These are phyloP conservation scores for Candida gigantensis DNA, from an alignment of 1,139 yeast species.

Conservation along the genomic window DNA sequence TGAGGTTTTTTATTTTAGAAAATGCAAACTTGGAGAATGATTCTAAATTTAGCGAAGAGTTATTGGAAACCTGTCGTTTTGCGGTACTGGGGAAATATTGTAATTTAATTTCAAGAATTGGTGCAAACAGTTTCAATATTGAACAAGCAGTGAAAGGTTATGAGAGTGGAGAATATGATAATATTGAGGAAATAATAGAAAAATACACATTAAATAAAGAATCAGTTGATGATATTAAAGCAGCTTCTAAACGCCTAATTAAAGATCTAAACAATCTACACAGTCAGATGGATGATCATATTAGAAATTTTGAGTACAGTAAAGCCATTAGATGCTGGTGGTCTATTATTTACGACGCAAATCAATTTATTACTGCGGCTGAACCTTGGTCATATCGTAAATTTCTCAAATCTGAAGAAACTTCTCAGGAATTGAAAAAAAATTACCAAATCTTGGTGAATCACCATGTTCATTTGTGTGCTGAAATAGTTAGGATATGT, in stretches of 20 bases:
- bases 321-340: slow-evolving; percentile 66
- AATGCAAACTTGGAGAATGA: slow-evolving; percentile 76
- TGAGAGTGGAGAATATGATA: slow-evolving; percentile 22
- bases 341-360: slow-evolving; percentile 60
- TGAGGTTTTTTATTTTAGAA: slow-evolving; percentile 75
- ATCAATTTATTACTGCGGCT: slow-evolving; percentile 57
- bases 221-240: slow-evolving; percentile 19
- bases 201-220: slow-evolving; percentile 16
- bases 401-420: slow-evolving; percentile 30
- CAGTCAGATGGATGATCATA: slow-evolving; percentile 38
- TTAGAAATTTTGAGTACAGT: slow-evolving; percentile 55
- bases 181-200: slow-evolving; percentile 26
- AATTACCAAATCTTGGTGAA: slow-evolving; percentile 38
- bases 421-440: slow-evolving; percentile 17
- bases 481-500: slow-evolving; percentile 70
- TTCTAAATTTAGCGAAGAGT: slow-evolving; percentile 70
- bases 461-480: slow-evolving; percentile 59
- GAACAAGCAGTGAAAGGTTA: slow-evolving; percentile 38
- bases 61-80: slow-evolving; percentile 59
- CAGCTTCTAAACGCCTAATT: slow-evolving; percentile 20
- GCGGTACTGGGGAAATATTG: slow-evolving; percentile 81
- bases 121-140: slow-evolving; percentile 69
- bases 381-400: slow-evolving; percentile 59
- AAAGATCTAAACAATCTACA: slow-evolving; percentile 22
- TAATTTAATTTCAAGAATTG: slow-evolving; percentile 70